Conservation (phyloP, 1,284 basidiomycete genomes). For the Ustilago bromivora region DNA sequence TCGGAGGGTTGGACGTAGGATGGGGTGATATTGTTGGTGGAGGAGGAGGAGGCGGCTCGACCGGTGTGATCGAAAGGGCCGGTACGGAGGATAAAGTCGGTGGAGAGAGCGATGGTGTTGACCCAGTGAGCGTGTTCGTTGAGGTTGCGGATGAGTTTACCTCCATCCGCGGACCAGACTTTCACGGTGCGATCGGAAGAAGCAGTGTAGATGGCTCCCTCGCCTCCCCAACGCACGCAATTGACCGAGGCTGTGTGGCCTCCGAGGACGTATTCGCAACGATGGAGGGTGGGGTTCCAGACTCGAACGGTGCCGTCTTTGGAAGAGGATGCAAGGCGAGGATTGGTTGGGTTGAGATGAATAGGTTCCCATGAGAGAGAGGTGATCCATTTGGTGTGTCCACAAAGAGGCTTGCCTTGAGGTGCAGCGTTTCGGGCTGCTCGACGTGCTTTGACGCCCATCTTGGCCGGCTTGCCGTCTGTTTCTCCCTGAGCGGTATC, state of each 20-base stretch:
- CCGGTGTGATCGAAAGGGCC: conserved; percentile 90
- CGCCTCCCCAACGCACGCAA: conserved; percentile 90
- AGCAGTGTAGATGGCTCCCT: conserved; percentile 79
- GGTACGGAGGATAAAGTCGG: conserved; percentile 92
- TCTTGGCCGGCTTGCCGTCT: conserved; percentile 32
- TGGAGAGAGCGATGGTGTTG: conserved; percentile 93
- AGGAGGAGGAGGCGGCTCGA: conserved; percentile 15
- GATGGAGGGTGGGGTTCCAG: conserved; percentile 83
- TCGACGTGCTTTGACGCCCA: conserved; percentile 60
- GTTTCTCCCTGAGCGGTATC: conserved; percentile 6
- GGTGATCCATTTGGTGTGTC: conserved; percentile 97
- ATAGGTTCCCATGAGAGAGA: conserved; percentile 97
- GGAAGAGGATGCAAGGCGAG: conserved; percentile 89
- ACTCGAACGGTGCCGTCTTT: conserved; percentile 96
- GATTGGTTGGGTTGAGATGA: conserved; percentile 72
- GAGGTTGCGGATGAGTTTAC: conserved; percentile 77
- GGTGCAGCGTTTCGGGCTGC: conserved; percentile 64
- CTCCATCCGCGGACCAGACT: conserved; percentile 87
- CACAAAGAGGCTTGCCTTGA: conserved; percentile 72
- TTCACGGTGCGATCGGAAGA: conserved; percentile 92
- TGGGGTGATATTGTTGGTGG: neutral
- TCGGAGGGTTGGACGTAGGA: conserved; percentile 44
- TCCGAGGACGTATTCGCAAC: conserved; percentile 86
- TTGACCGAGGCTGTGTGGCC: conserved; percentile 96
- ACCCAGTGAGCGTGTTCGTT: conserved; percentile 99